Conservation (phyloP, 139 green algal species). For the Picochlorum sp. region DNA sequence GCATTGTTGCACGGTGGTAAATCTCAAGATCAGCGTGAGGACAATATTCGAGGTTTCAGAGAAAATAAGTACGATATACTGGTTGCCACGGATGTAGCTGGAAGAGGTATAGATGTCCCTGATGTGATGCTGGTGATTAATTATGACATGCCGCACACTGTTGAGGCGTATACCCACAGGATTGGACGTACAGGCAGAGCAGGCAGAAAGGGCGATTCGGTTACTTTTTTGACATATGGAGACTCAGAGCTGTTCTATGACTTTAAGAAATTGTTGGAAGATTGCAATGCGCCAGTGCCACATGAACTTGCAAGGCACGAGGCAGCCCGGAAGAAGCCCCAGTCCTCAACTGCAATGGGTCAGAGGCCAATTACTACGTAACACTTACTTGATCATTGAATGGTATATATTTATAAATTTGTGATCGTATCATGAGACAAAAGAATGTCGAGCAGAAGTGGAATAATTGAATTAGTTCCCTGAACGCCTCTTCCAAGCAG, state of each 20-base stretch:
- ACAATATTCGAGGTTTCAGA: conserved; percentile 72
- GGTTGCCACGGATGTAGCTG: conserved; percentile 96
- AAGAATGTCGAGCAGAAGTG: too few relatives aligned
- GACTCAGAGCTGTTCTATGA: conserved; percentile 88
- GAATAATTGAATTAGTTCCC: neutral
- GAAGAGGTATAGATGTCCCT: conserved; percentile 92
- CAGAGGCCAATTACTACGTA: too few relatives aligned
- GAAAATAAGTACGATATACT: conserved; percentile 84
- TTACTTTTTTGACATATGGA: conserved; percentile 81
- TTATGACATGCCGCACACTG: conserved; percentile 93
- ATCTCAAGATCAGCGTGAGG: conserved; percentile 85
- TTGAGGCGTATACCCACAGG: conserved; percentile 95
- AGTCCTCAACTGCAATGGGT: neutral
- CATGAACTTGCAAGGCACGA: conserved; percentile 70
- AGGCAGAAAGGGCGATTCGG: conserved; percentile 72
- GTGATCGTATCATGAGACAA: neutral
- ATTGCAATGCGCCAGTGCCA: conserved; percentile 52
- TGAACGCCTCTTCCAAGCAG: conserved; percentile 19
- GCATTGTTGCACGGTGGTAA: conserved; percentile 89
- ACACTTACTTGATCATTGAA: neutral
- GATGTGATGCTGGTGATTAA: conserved; percentile 88
- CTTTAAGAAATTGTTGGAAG: conserved; percentile 75
- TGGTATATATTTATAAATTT: conserved; percentile 4
- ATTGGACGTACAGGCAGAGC: conserved; percentile 85
- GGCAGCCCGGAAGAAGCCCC: conserved; percentile 67